A percentile compares a stretch with the other conserved stretches of the same genome.
These are phyloP conservation scores for Wickerhamiella kurtzmanii DNA, from an alignment of 805 yeast species.

Conservation along the genomic window DNA sequence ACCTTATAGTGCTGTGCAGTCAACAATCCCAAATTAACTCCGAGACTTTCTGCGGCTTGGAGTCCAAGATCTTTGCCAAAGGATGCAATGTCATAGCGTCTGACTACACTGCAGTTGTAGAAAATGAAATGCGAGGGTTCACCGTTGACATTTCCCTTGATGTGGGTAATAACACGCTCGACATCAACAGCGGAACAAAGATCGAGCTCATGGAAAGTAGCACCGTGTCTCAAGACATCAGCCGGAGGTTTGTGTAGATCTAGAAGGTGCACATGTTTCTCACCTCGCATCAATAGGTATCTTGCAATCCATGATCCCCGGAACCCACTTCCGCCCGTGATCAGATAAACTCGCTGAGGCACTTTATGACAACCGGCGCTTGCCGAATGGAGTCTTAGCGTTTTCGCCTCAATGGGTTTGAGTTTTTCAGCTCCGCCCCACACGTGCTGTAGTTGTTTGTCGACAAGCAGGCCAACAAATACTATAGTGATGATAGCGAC, in stretches of 20 bases:
- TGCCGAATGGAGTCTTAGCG: conserved; percentile 10
- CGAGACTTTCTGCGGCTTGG: conserved; percentile 13
- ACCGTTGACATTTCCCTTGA: conserved; percentile 4
- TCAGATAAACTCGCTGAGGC: conserved; percentile 14
- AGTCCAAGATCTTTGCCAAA: conserved; percentile 23
- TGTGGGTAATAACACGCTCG: conserved; percentile 8
- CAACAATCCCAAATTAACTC: conserved; percentile 11
- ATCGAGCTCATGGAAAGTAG: conserved; percentile 10
- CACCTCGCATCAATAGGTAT: conserved; percentile 20
- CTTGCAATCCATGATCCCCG: conserved; percentile 24
- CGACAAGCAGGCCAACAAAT: not conserved
- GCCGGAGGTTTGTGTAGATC: conserved; percentile 19
- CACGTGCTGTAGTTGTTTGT: not conserved
- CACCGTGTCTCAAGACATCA: conserved; percentile 20
- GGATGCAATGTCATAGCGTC: conserved; percentile 21
- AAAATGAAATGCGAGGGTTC: conserved; percentile 9
- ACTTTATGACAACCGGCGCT: conserved; percentile 9
- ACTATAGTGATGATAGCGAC: not conserved
- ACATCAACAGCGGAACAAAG: conserved; percentile 8
- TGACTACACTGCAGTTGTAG: conserved; percentile 17
- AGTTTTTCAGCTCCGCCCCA: not conserved
- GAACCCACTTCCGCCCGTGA: conserved; percentile 24
- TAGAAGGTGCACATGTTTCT: conserved; percentile 14
- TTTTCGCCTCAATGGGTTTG: conserved; percentile 9
- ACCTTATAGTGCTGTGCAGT: not conserved